Evolutionary conservation across 192 early-diverging fungal genomes (phyloP).

Genomic region (Piromyces sp.): DNA sequence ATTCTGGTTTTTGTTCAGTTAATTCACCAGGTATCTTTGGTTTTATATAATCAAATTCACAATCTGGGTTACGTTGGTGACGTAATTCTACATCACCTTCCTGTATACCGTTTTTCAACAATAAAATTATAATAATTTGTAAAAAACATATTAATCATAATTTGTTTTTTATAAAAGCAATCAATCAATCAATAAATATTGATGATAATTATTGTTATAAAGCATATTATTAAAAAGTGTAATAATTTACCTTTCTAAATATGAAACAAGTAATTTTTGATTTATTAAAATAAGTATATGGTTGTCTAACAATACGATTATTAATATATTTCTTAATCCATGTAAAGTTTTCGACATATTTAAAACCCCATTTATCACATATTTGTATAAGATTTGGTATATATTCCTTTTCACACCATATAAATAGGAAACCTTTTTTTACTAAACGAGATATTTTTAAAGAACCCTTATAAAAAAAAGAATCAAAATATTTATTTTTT

Average conservation of each 20-base stretch:
- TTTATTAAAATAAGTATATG: constrained; percentile 63
- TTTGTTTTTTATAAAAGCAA: too few relatives aligned
- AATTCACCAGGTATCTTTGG: constrained; percentile 33
- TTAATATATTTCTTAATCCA: constrained; percentile 77
- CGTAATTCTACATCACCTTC: constrained; percentile 76
- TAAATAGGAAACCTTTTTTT: constrained; percentile 70
- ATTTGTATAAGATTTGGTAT: constrained; percentile 59
- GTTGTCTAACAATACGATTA: constrained; percentile 55
- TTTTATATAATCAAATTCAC: constrained; percentile 86
- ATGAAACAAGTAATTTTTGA: constrained; percentile 76
- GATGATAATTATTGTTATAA: too few relatives aligned
- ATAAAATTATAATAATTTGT: constrained; percentile 1
- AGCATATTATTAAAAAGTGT: too few relatives aligned
- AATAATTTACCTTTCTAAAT: constrained; percentile 58
- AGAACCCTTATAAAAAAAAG: constrained; percentile 6
- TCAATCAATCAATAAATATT: too few relatives aligned
- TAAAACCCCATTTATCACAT: constrained; percentile 64
- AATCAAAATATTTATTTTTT: too few relatives aligned
- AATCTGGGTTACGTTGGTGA: constrained; percentile 87
- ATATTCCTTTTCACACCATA: constrained; percentile 89
- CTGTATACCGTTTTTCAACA: constrained; percentile 8
- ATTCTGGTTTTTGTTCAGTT: constrained; percentile 61
- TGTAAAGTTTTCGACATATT: constrained; percentile 92
- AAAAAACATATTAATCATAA: not conserved
- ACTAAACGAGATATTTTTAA: constrained; percentile 44